These are phyloP conservation scores for Geotrichum aggregatum DNA, from an alignment of 1,139 yeast genomes.

Conservation along the genomic window DNA sequence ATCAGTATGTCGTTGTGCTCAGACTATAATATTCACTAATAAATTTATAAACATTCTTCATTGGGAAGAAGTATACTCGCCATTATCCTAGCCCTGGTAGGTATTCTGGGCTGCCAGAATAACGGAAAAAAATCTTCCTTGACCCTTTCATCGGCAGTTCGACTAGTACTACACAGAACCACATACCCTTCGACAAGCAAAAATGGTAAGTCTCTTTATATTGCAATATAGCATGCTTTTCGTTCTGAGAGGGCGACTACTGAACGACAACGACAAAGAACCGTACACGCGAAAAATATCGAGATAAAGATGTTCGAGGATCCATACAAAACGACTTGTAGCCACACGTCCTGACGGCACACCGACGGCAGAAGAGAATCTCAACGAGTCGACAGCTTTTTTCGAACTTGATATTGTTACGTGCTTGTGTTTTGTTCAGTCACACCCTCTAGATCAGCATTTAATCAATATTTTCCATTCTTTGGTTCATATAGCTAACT, in stretches of 20 bases:
- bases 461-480: not conserved
- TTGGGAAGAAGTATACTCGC: too few species aligned
- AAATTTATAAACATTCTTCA: not conserved
- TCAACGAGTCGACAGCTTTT: too few species aligned
- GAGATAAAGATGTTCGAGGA: too few species aligned
- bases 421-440: too few species aligned
- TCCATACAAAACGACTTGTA: too few species aligned
- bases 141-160: conserved; percentile 18
- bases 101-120: not conserved
- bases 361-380: too few species aligned
- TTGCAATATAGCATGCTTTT: too few species aligned
- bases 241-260: too few species aligned
- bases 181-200: conserved; percentile 15
- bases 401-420: too few species aligned
- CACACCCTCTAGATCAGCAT: not conserved
- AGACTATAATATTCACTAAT: not conserved
- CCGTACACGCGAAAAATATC: too few species aligned
- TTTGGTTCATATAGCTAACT: conserved; percentile 9
- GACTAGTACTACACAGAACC: conserved; percentile 12
- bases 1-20: not conserved
- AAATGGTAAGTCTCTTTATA: conserved; percentile 14
- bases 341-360: too few species aligned
- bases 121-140: conserved; percentile 7
- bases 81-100: conserved; percentile 4
- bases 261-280: too few species aligned